Percentiles rank a stretch among this genome's conserved stretches.
Conservation (phyloP, 768 basidiomycete genomes). For the Agrocybe praecox region DNA sequence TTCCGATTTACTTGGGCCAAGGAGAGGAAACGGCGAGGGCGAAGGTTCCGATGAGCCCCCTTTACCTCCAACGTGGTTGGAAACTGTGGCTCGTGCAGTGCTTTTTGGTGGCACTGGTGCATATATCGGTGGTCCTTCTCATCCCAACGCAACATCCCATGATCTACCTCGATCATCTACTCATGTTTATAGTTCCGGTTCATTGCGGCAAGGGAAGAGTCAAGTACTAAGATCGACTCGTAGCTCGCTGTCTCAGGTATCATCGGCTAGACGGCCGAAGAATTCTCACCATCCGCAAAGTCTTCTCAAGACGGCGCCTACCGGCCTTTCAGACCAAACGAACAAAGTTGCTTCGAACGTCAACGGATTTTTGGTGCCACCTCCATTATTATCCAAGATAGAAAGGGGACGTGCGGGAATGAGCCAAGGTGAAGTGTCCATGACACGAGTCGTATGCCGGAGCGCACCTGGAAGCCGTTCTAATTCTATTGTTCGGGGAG, state of each 20-base stretch:
- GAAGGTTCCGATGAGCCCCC: slow-evolving; percentile 36
- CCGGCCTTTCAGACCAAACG: slow-evolving; percentile 38
- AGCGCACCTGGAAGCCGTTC: slow-evolving; percentile 72
- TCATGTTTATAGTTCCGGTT: neutral
- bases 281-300: slow-evolving; percentile 1
- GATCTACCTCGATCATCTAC: slow-evolving; percentile 3
- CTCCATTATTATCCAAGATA: slow-evolving; percentile 37
- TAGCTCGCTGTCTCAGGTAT: slow-evolving; percentile 43
- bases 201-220: slow-evolving; percentile 14
- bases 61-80: slow-evolving; percentile 70
- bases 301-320: slow-evolving; percentile 15
- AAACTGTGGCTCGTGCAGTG: slow-evolving; percentile 67
- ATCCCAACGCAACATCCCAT: neutral
- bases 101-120: slow-evolving; percentile 53
- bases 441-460: slow-evolving; percentile 63
- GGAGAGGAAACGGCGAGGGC: slow-evolving; percentile 29
- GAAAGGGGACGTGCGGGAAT: slow-evolving; percentile 35
- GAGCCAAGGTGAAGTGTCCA: slow-evolving; percentile 45
- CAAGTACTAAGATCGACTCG: slow-evolving; percentile 34
- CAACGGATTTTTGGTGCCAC: slow-evolving; percentile 21
- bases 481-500: slow-evolving; percentile 41
- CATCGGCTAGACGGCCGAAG: slow-evolving; percentile 14
- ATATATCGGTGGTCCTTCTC: slow-evolving; percentile 45
- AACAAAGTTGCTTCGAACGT: slow-evolving; percentile 23
- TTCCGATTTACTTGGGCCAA: slow-evolving; percentile 10